Percentiles rank a stretch among this genome's conserved stretches.
Conservation (phyloP, 768 basidiomycete species). For the Leccinum rimulosum region DNA sequence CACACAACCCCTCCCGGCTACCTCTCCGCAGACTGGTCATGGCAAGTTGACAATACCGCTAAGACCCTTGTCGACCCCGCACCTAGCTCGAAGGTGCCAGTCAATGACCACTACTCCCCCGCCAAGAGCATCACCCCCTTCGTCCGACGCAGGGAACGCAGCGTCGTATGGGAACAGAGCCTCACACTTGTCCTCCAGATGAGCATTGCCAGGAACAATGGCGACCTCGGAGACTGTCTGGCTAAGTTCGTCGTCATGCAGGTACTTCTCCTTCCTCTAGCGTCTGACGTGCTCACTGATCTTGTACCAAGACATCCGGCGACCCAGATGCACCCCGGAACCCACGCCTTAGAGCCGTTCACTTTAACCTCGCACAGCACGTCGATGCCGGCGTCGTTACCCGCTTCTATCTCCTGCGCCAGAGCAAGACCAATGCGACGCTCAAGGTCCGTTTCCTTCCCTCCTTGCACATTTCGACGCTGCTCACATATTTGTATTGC, state of each 20-base stretch:
- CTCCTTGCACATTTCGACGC: neutral
- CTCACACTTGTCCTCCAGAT: constrained; percentile 58
- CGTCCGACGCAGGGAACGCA: constrained; percentile 60
- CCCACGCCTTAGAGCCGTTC: constrained; percentile 40
- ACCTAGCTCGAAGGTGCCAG: neutral
- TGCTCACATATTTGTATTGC: neutral
- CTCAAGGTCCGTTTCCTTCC: constrained; percentile 48
- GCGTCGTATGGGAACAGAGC: constrained; percentile 57
- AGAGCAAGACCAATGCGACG: constrained; percentile 78
- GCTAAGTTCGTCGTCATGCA: constrained; percentile 67
- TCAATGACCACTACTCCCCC: constrained; percentile 27
- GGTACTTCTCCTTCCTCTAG: constrained; percentile 24
- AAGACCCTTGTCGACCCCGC: neutral
- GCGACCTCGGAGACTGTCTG: constrained; percentile 47
- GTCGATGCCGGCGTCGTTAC: constrained; percentile 55
- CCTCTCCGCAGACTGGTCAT: constrained; percentile 29
- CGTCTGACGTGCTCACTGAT: neutral
- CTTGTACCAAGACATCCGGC: too few species aligned
- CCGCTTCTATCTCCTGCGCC: constrained; percentile 51
- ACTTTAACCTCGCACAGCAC: constrained; percentile 75
- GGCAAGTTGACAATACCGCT: constrained; percentile 5
- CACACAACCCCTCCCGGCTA: constrained; percentile 11
- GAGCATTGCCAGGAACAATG: constrained; percentile 53
- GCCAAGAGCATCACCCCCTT: constrained; percentile 62
- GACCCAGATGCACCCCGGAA: too few species aligned